Evolutionary conservation across 2,329 filamentous ascomycete genomes (phyloP), one percentile per base, ranked within the genome.

Genomic region (Exserohilum turcica): DNA sequence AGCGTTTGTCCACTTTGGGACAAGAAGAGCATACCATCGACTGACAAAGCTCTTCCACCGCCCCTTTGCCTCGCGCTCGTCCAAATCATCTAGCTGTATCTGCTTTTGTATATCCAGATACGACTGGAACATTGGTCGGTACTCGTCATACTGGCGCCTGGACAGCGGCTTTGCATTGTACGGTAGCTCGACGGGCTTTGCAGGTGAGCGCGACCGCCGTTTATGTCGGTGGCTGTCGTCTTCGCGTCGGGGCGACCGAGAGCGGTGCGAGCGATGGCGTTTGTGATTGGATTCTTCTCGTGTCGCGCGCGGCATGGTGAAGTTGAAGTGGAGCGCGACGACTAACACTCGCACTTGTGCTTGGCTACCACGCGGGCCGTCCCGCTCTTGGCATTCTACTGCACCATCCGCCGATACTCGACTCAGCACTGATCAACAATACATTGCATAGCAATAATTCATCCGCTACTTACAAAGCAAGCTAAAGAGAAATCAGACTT

Each of bases 1-100:
- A 86, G 80, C 62, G 2, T 31, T 7, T 8, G 0, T 2, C 8
- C 10, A 12, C 13, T 9, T 5, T 1, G n/a, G 2, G 3, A 9
- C 24, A 44, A 29, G 24, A 6, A 13, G 15, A 3, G 19, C 78
- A 75, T 82, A 88, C 93, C 94, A 99, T 80, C 92, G 93, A 3
- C 84, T 81, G 10, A 93, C 74, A 67, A 97, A 99, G 71, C 91
- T 93, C 81, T 96, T 96, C 92, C 93, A 99, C 49, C 93, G 80
- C 1, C 92, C 92, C 60, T 82, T 88, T 0, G 86, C 76, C 71
- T 97, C 92, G n/a, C 84, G 82, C 58, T 91, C 87, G 50, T 86
- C 83, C 61, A 97, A 79, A 8, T 84, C 82, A 15, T 86, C 80
- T 1, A 95, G 77, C 47, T 87, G 77, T 35, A 89, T 82, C 33